These are phyloP conservation scores for Neurospora sp. DNA, from an alignment of 495 filamentous ascomycete genomes.

Conservation along the genomic window DNA sequence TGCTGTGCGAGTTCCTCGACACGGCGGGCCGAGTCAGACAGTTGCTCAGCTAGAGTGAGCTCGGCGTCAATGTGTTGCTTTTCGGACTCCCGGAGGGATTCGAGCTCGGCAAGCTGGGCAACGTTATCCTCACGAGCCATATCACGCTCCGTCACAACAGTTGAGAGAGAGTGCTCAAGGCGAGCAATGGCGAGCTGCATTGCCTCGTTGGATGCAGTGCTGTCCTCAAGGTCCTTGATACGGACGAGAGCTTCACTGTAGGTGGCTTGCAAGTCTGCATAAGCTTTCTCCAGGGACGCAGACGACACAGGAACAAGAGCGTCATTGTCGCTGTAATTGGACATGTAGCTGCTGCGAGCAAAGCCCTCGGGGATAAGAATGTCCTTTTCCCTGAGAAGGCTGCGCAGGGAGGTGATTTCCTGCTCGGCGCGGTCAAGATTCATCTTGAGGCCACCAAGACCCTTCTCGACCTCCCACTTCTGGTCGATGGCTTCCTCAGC, in stretches of 20 bases:
- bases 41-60: slow-evolving; percentile 50
- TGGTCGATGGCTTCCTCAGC: slow-evolving; percentile 94
- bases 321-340: slow-evolving; percentile 14
- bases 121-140: slow-evolving; percentile 51
- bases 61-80: slow-evolving; percentile 55
- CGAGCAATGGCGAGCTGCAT: slow-evolving; percentile 49
- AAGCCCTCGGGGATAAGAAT: slow-evolving; percentile 54
- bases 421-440: slow-evolving; percentile 92
- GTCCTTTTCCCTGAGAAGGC: slow-evolving; percentile 77
- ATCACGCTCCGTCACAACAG: slow-evolving; percentile 64
- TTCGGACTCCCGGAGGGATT: slow-evolving; percentile 51
- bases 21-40: slow-evolving; percentile 59
- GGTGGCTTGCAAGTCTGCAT: slow-evolving; percentile 61
- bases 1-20: slow-evolving; percentile 67
- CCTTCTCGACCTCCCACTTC: slow-evolving; percentile 95
- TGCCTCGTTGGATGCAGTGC: slow-evolving; percentile 35
- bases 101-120: slow-evolving; percentile 50
- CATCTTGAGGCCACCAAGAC: slow-evolving; percentile 86
- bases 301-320: slow-evolving; percentile 43
- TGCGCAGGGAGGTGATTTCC: slow-evolving; percentile 73
- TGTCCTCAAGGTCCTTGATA: slow-evolving; percentile 45
- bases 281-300: slow-evolving; percentile 66
- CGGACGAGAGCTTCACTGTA: slow-evolving; percentile 43
- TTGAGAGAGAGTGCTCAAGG: slow-evolving; percentile 53
- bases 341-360: slow-evolving; percentile 34